These are phyloP conservation scores for Coemansia sp. DNA, from an alignment of 192 early-diverging fungal species.

Conservation along the genomic window DNA sequence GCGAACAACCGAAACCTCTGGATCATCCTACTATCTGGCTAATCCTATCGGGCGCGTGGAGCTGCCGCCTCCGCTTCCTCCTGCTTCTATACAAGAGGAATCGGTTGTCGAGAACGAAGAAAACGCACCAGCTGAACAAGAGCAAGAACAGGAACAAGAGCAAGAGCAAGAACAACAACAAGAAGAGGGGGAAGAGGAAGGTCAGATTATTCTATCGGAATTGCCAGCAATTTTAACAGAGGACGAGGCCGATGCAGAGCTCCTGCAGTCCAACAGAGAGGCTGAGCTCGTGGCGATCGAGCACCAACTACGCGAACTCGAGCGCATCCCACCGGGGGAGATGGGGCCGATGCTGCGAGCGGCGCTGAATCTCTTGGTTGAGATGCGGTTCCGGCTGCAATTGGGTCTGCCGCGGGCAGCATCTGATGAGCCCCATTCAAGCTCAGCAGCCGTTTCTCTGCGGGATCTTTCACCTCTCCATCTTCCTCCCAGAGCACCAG, in stretches of 20 bases:
- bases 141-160: too few species aligned
- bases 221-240: background rate
- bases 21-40: conserved; percentile 39
- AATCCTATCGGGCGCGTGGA: conserved; percentile 17
- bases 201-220: background rate
- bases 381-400: conserved; percentile 53
- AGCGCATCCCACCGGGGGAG: conserved; percentile 32
- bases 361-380: conserved; percentile 46
- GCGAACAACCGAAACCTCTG: conserved; percentile 23
- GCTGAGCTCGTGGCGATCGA: conserved; percentile 49
- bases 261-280: conserved; percentile 33
- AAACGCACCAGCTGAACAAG: background rate
- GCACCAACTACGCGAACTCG: conserved; percentile 46
- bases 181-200: background rate
- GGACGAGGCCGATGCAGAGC: background rate
- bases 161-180: too few species aligned
- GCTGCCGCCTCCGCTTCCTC: background rate
- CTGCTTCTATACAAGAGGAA: background rate
- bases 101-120: too few species aligned
- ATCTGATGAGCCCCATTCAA: background rate
- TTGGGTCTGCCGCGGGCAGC: conserved; percentile 35
- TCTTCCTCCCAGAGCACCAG: background rate
- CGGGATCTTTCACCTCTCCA: background rate
- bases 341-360: conserved; percentile 53
- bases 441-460: background rate